Conservation (phyloP, 2,329 filamentous ascomycete species). For the Exophiala bonariae region DNA sequence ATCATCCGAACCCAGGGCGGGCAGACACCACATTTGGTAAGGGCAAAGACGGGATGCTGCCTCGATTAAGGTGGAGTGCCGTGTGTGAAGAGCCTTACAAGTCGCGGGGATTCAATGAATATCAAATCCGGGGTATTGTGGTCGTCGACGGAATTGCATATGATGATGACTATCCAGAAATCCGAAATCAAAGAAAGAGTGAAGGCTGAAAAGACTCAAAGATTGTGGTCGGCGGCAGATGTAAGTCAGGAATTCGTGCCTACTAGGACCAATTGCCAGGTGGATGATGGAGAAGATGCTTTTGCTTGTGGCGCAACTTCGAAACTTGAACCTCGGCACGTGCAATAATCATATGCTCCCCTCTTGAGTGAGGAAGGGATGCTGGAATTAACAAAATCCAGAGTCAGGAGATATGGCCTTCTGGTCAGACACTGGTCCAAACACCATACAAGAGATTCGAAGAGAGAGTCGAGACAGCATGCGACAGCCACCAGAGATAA, state of each 20-base stretch:
- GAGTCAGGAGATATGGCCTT: neutral
- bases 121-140: too few relatives aligned
- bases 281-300: slow-evolving; percentile 4
- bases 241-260: neutral
- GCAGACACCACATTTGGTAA: slow-evolving; percentile 26
- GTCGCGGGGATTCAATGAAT: too few relatives aligned
- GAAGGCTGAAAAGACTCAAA: neutral
- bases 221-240: slow-evolving; percentile 1
- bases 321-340: slow-evolving; percentile 7
- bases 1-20: slow-evolving; percentile 12
- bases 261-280: neutral
- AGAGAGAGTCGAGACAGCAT: neutral
- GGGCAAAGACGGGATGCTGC: slow-evolving; percentile 14
- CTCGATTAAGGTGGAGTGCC: slow-evolving; percentile 19
- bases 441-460: neutral
- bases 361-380: too few relatives aligned
- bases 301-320: slow-evolving; percentile 14
- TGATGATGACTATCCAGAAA: too few relatives aligned
- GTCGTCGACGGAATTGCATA: too few relatives aligned
- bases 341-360: neutral
- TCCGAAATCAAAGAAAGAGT: too few relatives aligned
- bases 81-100: slow-evolving; percentile 8
- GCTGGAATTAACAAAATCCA: neutral
- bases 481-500: slow-evolving; percentile 1
- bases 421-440: slow-evolving; percentile 5